phyloP scores from a whole-genome alignment of 108 stramenopile species.

The Mediolabrus comicus region DNA sequence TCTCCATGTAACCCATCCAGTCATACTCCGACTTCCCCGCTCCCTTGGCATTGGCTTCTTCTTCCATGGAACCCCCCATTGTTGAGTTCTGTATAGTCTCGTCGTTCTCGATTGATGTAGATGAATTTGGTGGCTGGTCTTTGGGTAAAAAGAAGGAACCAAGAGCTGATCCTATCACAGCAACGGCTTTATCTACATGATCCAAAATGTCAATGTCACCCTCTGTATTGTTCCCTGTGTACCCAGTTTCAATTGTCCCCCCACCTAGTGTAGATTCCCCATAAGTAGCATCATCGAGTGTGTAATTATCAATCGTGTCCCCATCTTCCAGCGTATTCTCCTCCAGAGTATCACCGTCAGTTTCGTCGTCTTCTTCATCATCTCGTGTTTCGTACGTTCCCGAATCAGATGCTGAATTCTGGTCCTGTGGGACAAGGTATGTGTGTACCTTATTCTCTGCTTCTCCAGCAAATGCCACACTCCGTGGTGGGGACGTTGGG shows the following conservation, averaged over 20 bases:
- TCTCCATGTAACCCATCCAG: slow-evolving; percentile 38
- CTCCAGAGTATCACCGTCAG: slow-evolving; percentile 1
- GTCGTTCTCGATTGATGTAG: neutral
- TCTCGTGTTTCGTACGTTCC: slow-evolving; percentile 3
- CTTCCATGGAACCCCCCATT: neutral
- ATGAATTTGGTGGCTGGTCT: neutral
- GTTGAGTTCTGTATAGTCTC: neutral
- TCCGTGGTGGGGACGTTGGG: neutral
- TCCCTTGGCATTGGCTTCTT: neutral
- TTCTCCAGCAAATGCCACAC: slow-evolving; percentile 26
- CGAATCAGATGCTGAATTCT: neutral
- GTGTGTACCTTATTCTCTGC: slow-evolving; percentile 36
- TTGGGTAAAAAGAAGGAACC: slow-evolving; percentile 11
- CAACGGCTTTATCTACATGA: slow-evolving; percentile 33
- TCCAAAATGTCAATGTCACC: slow-evolving; percentile 15
- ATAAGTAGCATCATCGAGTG: slow-evolving; percentile 7
- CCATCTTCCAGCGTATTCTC: neutral
- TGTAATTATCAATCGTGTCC: neutral
- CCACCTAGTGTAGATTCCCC: slow-evolving; percentile 33
- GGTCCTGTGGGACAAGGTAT: slow-evolving; percentile 6
- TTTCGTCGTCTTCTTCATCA: slow-evolving; percentile 9
- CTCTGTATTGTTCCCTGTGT: neutral
- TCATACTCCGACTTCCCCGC: slow-evolving; percentile 2
- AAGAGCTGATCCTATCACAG: slow-evolving; percentile 24
- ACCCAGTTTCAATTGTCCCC: slow-evolving; percentile 3